Percentiles rank a stretch among this genome's conserved stretches.
These are phyloP conservation scores for Begonia loranthoides DNA, from an alignment of 306 rosid species.

Conservation along the genomic window DNA sequence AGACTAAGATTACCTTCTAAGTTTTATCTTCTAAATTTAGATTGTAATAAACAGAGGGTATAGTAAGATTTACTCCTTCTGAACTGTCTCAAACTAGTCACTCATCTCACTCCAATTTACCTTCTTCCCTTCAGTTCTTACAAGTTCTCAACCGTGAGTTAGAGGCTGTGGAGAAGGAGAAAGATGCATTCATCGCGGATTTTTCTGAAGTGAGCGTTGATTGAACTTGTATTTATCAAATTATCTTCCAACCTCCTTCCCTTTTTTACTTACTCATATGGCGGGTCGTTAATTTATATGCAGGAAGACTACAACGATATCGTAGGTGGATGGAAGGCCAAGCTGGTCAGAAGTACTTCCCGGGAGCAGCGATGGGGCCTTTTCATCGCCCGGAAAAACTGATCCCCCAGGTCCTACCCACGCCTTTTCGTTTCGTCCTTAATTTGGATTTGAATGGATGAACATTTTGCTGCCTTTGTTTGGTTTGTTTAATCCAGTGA, in stretches of 20 bases:
- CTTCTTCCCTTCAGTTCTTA: slow-evolving; percentile 32
- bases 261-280: neutral
- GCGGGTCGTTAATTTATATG: neutral
- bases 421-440: too few species aligned
- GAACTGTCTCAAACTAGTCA: neutral
- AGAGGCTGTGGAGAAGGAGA: slow-evolving; percentile 43
- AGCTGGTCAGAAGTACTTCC: slow-evolving; percentile 22
- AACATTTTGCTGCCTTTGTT: neutral
- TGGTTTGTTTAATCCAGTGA: neutral
- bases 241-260: neutral
- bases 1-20: too few species aligned
- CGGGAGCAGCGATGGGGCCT: slow-evolving; percentile 45
- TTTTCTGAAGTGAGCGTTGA: slow-evolving; percentile 43
- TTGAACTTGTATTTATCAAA: neutral
- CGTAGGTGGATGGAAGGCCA: slow-evolving; percentile 38
- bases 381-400: slow-evolving; percentile 58
- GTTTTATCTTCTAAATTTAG: too few species aligned
- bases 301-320: slow-evolving; percentile 37
- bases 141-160: slow-evolving; percentile 50
- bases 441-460: too few species aligned
- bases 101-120: slow-evolving; percentile 4
- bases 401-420: slow-evolving; percentile 7
- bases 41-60: too few species aligned
- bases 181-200: slow-evolving; percentile 44
- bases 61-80: neutral